Percentiles rank a stretch among this genome's conserved stretches.
Evolutionary conservation across 768 basidiomycete species (phyloP).

Genomic region (Mycena vitilis): DNA sequence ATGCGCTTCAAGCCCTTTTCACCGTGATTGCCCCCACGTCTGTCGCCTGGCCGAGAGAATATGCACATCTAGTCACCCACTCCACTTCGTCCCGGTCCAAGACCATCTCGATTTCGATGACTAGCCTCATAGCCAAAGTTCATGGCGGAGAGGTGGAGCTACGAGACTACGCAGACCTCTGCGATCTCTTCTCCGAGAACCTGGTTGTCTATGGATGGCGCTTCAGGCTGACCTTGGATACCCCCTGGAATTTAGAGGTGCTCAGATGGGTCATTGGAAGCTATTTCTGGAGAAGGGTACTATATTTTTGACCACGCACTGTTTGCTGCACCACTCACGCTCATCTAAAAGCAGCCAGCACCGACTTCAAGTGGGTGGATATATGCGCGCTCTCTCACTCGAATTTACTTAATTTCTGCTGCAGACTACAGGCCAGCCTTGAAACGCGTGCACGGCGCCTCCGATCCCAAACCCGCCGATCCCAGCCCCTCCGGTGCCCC

Average conservation of each 20-base stretch:
- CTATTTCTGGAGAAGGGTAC: slow-evolving; percentile 36
- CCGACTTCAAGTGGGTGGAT: slow-evolving; percentile 21
- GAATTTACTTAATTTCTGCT: neutral
- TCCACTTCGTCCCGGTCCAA: slow-evolving; percentile 31
- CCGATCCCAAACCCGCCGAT: slow-evolving; percentile 20
- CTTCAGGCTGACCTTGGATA: slow-evolving; percentile 47
- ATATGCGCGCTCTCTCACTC: slow-evolving; percentile 20
- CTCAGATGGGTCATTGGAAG: slow-evolving; percentile 50
- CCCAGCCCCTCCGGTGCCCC: neutral
- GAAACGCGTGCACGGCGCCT: slow-evolving; percentile 31
- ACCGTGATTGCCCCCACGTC: slow-evolving; percentile 56
- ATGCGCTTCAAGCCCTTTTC: slow-evolving; percentile 51
- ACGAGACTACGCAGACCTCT: slow-evolving; percentile 54
- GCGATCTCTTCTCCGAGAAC: slow-evolving; percentile 48
- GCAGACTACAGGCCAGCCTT: slow-evolving; percentile 11
- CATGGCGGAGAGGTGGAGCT: slow-evolving; percentile 57
- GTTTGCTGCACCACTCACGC: neutral
- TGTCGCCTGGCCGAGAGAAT: slow-evolving; percentile 57
- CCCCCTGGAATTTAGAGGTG: slow-evolving; percentile 47
- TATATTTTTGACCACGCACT: neutral
- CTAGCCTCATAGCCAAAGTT: slow-evolving; percentile 51
- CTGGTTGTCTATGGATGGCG: slow-evolving; percentile 52
- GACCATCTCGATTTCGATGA: slow-evolving; percentile 47
- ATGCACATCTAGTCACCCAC: slow-evolving; percentile 45
- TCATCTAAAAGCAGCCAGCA: neutral